Percentiles rank a stretch among this genome's conserved stretches.
These are phyloP conservation scores for Boletellus emodensis DNA, from an alignment of 768 basidiomycete genomes.

Conservation along the genomic window DNA sequence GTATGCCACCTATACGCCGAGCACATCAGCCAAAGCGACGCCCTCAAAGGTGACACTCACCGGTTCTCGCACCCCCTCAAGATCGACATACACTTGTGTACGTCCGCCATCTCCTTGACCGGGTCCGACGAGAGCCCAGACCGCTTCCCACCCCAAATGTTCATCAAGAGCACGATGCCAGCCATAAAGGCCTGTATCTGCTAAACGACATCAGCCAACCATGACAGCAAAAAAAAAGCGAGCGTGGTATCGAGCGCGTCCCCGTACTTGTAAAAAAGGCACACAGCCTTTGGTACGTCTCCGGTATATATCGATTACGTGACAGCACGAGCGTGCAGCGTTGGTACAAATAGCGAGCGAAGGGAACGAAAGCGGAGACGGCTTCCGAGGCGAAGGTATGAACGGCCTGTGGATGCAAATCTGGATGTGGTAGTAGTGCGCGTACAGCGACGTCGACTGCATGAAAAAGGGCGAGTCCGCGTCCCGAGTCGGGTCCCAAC, in stretches of 20 bases:
- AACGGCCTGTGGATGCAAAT: conserved; percentile 79
- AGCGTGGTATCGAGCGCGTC: background rate
- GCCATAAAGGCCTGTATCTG: conserved; percentile 44
- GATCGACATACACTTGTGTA: conserved; percentile 45
- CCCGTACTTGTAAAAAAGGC: conserved; percentile 29
- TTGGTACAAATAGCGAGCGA: conserved; percentile 85
- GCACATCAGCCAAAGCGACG: background rate
- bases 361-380: conserved; percentile 44
- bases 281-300: conserved; percentile 27
- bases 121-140: conserved; percentile 40
- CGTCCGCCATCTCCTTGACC: conserved; percentile 45
- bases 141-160: conserved; percentile 51
- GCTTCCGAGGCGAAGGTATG: conserved; percentile 61
- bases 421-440: conserved; percentile 52
- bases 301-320: conserved; percentile 60
- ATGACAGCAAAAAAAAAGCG: too few species aligned
- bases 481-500: conserved; percentile 44
- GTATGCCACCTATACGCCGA: conserved; percentile 41
- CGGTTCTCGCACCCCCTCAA: conserved; percentile 35
- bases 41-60: conserved; percentile 20
- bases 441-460: conserved; percentile 50
- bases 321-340: conserved; percentile 70
- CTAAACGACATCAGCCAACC: background rate
- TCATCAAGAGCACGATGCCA: conserved; percentile 50
- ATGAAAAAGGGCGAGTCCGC: conserved; percentile 36